Conservation (phyloP, 441 rosid genomes). For the Syzygium syzygioides region DNA sequence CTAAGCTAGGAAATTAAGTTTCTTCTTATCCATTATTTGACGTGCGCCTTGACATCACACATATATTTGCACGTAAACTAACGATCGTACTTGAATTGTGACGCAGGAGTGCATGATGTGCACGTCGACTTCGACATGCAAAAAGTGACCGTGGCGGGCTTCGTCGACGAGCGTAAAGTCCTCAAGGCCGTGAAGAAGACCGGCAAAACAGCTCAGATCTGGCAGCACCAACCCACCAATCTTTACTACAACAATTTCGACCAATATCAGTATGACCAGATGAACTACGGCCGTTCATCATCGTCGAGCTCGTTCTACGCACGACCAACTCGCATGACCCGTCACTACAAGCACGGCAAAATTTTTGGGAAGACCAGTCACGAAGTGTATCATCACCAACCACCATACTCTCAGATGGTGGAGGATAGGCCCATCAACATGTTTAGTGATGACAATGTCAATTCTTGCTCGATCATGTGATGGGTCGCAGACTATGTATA, state of each 20-base stretch:
- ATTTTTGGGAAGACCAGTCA: neutral
- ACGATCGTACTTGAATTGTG: neutral
- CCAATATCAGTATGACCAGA: neutral
- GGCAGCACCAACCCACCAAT: neutral
- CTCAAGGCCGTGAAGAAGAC: slow-evolving; percentile 5
- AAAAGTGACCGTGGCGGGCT: slow-evolving; percentile 10
- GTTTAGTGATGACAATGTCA: slow-evolving; percentile 11
- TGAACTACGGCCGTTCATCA: neutral
- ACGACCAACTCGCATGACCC: neutral
- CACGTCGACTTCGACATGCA: slow-evolving; percentile 4
- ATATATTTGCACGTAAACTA: neutral
- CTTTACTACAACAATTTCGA: neutral
- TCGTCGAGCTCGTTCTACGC: neutral
- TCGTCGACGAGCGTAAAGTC: slow-evolving; percentile 5
- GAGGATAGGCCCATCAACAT: neutral
- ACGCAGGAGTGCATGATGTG: slow-evolving; percentile 10
- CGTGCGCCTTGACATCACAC: neutral
- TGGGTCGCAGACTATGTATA: neutral
- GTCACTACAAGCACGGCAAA: neutral
- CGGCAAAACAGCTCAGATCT: slow-evolving; percentile 4
- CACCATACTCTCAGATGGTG: slow-evolving; percentile 6
- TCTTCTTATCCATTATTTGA: neutral
- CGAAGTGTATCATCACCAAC: neutral
- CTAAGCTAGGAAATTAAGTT: neutral
- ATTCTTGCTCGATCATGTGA: slow-evolving; percentile 11